Base-by-base conservation (phyloP, 805 yeast genomes). In the Cyberlindnera japonica region DNA sequence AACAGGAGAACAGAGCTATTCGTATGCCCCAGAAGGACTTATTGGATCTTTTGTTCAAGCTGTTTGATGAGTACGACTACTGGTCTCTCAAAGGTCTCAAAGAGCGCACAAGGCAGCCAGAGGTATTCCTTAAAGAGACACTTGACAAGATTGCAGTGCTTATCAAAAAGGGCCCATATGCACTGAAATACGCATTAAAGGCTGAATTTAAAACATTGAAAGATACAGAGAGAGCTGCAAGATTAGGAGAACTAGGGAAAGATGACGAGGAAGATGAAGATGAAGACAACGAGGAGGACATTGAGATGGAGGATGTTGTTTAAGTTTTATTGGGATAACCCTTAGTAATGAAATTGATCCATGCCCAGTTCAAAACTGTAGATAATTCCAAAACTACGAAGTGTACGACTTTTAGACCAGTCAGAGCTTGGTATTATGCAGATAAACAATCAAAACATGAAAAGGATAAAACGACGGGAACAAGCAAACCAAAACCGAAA, bases 81-180 rank as follows among this genome's bases (percentile, higher is more conserved):
- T 93, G 99, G 99, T 81, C 93, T 10, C 73, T 93, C 72, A 89
- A 89, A 64, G 96, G 96, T 28, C 70, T 93, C 47, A 83, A 88
- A 57, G 99, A 93, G 60, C 77, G 95, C 51, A 89, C 97, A 3
- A 81, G 83, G 55, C 99, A 93, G 69, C 99, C 99, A 2, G 99
- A 93, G 60, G 82, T 82, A 16, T 95, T 86, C 61, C 69, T 93
- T 48, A 88, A 90, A 58, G 96, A 90, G 59, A 85, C 93, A 43
- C 68, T 93, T 35, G 99, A 91, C 46, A 78, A 83, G 35, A 87
- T 93, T 56, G 98, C 98, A 1, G 74, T 77, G 23, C 72, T 93
- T 57, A 90, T 86, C 54, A 89, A 91, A 61, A 88, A 88, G 59
- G 99, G 99, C 13, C 96, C 99, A 2, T 91, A 91, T 60, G 95